Evolutionary conservation across 2,329 filamentous ascomycete genomes (phyloP), one percentile per base, ranked within the genome.

Genomic region (Paecilomyces formosus): DNA sequence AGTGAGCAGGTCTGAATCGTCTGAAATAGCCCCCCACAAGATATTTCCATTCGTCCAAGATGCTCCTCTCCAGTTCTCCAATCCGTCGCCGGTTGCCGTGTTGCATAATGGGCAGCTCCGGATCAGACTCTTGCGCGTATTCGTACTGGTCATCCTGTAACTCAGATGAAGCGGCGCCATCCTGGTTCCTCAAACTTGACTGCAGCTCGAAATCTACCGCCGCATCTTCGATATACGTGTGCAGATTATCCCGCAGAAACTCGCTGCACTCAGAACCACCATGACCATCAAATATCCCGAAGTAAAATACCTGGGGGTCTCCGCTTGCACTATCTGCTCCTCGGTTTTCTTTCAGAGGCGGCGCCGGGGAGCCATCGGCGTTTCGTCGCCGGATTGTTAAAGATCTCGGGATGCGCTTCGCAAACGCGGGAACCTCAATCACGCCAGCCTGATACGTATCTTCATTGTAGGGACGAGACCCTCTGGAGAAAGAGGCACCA

Each of bases 291-390:
- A 97, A 99, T 1, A 97, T 87, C 1, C 85, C 92, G 80, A 97
- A 99, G 74, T 97, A 99, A 74, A 99, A 99, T 33, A 97, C 88
- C 71, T 97, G 93, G 1, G 93, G 93, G 70, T 97, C 93, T 2
- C 93, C 93, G 62, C 85, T 89, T 1, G 89, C 85, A 63, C 87
- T 89, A 59, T 90, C 89, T 5, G 90, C 90, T 9, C 63, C 74
- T 81, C 85, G 24, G 83, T 90, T 55, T 83, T 86, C 74, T 85
- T 85, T 61, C 79, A 62, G 57, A 9, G 64, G 60, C 7, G 64
- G 53, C 5, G 61, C 54, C 24, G 63, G 49, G 24, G 60, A 28
- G 8, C 83, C 24, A 51, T 61, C 60, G 45, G 63, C 65, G 50
- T 63, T 66, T 22, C 60, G 65, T 62, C 64, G 65, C 35, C 59